Conservation (phyloP, 345 rosid species). For the Geranium rotundifolium region DNA sequence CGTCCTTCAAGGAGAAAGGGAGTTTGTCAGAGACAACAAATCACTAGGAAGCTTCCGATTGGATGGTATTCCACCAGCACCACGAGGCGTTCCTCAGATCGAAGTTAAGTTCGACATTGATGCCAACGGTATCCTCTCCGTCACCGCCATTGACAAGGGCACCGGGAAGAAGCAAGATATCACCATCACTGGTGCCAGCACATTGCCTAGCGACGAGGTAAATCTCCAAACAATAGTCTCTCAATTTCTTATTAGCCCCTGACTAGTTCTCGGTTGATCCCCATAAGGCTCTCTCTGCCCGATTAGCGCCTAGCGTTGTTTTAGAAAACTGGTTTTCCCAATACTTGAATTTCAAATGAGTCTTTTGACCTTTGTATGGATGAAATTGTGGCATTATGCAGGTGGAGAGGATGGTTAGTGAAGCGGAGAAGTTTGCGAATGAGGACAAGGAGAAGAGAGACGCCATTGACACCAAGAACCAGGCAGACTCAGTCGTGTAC, state of each 20-base stretch:
- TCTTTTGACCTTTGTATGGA: no score
- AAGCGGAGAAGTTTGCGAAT: slow-evolving; percentile 77
- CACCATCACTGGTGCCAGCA: slow-evolving; percentile 87
- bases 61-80: slow-evolving; percentile 78
- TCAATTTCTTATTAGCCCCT: no score
- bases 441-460: slow-evolving; percentile 98
- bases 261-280: no score
- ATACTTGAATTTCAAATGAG: no score
- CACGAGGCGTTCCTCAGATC: slow-evolving; percentile 87
- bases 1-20: slow-evolving; percentile 95
- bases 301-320: neutral
- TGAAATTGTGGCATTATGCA: slow-evolving; percentile 4
- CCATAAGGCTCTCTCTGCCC: no score
- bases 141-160: slow-evolving; percentile 78
- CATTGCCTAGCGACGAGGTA: slow-evolving; percentile 66
- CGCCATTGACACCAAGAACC: slow-evolving; percentile 95
- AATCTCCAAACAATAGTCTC: no score
- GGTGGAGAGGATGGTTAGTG: slow-evolving; percentile 86
- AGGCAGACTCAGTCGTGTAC: slow-evolving; percentile 84
- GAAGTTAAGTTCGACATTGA: slow-evolving; percentile 94
- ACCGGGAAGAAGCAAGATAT: slow-evolving; percentile 93
- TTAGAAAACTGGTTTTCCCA: neutral
- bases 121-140: slow-evolving; percentile 91
- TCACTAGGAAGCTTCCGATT: slow-evolving; percentile 60
- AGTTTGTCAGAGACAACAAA: slow-evolving; percentile 90